Conservation (phyloP, 1,139 yeast species). For the Yamadazyma pseudoaaseri region DNA sequence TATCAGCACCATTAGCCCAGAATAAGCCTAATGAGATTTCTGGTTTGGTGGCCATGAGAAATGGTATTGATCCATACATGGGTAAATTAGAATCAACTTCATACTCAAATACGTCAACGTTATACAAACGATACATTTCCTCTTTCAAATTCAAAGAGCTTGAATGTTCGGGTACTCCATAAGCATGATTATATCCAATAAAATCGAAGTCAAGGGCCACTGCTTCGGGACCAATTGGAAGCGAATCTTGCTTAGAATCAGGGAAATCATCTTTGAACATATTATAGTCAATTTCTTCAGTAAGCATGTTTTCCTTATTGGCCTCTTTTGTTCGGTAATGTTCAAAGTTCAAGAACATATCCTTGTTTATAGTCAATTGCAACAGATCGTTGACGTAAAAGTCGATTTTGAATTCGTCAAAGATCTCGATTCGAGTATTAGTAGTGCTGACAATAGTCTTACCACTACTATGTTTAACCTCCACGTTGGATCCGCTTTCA, state of each 20-base stretch:
- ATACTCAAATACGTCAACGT: slow-evolving; percentile 94
- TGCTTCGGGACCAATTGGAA: slow-evolving; percentile 89
- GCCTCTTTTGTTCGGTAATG: slow-evolving; percentile 57
- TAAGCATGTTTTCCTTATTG: slow-evolving; percentile 39
- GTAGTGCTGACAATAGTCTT: neutral
- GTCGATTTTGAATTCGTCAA: slow-evolving; percentile 45
- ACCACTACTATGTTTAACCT: neutral
- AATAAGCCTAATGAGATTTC: slow-evolving; percentile 70
- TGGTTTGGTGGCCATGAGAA: slow-evolving; percentile 67
- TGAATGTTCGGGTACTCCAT: slow-evolving; percentile 96
- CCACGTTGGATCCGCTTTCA: slow-evolving; percentile 1
- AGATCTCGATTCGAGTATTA: slow-evolving; percentile 3
- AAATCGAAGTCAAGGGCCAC: slow-evolving; percentile 77
- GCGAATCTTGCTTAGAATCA: slow-evolving; percentile 57
- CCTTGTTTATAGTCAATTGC: slow-evolving; percentile 64
- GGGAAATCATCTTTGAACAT: slow-evolving; percentile 60
- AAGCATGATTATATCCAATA: slow-evolving; percentile 59
- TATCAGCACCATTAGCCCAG: slow-evolving; percentile 94
- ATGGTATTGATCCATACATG: slow-evolving; percentile 94
- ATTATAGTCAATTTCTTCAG: slow-evolving; percentile 57
- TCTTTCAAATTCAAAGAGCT: slow-evolving; percentile 72
- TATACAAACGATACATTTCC: slow-evolving; percentile 78
- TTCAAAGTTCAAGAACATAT: slow-evolving; percentile 71
- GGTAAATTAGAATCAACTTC: slow-evolving; percentile 79
- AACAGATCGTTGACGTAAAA: slow-evolving; percentile 43